Base-by-base conservation (phyloP, 202 grass and related monocot species). In the Panicum hallii region DNA sequence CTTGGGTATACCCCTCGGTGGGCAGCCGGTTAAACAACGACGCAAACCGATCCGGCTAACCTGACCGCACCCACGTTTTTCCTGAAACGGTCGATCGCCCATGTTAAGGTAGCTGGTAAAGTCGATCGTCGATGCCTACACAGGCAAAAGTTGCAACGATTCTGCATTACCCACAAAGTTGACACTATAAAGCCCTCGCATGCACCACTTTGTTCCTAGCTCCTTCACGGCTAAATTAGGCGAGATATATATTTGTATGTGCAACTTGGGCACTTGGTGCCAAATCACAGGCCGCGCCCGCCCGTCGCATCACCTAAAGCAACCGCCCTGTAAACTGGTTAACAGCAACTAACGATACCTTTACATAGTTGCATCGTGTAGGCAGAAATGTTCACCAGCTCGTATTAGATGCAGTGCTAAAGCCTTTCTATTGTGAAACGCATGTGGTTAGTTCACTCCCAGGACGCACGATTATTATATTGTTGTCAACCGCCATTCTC, bases 121-220 rank as follows among this genome's bases (percentile, higher is more conserved):
- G 66, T 41, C 11, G 46, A 45, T 63, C 56, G n/a, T 44, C 13
- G 52, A 77, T 81, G 73, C 50, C 65, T 75, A 32, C n/a, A 77
- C 41, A 17, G 4, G 58, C 28, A 7, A 77, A 90, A 83, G 58
- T 46, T 56, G 68, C 53, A 80, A 87, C 87, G 75, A 80, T 79
- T 73, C 74, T 83, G 89, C 89, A 90, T 87, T 87, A 70, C 84
- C 38, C 40, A 30, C 70, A 80, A 90, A 84, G 80, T 80, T 84
- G 53, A 41, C 19, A 80, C 4, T 72, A 41, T 72, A 41, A 90
- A 74, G 85, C 49, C 28, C 48, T 52, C 0, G 43, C 68, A 26
- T 30, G 58, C 58, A 41, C 44, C 68, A 75, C 88, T 74, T 83
- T 67, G 79, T 11, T 53, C 26, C n/a, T 16, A 44, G 32, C 75